Conservation (phyloP, 2,329 filamentous ascomycete genomes). For the Cadophora gregata region DNA sequence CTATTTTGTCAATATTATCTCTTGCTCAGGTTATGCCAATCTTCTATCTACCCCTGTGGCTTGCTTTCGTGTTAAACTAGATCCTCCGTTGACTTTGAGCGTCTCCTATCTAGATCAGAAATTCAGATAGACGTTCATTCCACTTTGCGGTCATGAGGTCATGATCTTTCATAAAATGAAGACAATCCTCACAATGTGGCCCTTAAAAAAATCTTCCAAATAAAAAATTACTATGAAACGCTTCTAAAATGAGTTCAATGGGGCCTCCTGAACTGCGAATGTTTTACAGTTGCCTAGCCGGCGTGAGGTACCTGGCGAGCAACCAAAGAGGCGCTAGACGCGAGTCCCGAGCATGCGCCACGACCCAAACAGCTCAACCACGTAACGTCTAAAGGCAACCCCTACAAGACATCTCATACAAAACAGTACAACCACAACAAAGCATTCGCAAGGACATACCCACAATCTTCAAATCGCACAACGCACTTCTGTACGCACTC, state of each 20-base stretch:
- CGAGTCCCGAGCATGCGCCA: conserved; percentile 13
- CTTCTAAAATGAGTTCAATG: not conserved
- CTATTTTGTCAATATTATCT: no score
- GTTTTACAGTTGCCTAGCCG: conserved; percentile 16
- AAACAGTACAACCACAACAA: not conserved
- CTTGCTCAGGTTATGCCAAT: no score
- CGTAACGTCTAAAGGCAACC: conserved; percentile 7
- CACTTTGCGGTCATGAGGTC: no score
- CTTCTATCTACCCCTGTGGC: not conserved
- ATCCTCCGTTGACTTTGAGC: not conserved
- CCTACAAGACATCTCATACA: not conserved
- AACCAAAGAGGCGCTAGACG: conserved; percentile 1
- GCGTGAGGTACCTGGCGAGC: conserved; percentile 17
- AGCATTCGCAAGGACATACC: conserved; percentile 4
- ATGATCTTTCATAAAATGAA: not conserved
- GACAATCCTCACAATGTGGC: no score
- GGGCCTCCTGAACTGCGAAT: not conserved
- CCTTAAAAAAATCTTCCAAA: not conserved
- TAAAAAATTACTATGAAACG: conserved; percentile 4
- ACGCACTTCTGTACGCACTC: not conserved
- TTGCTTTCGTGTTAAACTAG: not conserved
- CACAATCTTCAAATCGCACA: not conserved
- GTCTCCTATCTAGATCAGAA: not conserved
- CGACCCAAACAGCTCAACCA: conserved; percentile 14
- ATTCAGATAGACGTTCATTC: no score